Base-by-base conservation (phyloP, 345 rosid genomes). In the Eucalyptus coolabah region DNA sequence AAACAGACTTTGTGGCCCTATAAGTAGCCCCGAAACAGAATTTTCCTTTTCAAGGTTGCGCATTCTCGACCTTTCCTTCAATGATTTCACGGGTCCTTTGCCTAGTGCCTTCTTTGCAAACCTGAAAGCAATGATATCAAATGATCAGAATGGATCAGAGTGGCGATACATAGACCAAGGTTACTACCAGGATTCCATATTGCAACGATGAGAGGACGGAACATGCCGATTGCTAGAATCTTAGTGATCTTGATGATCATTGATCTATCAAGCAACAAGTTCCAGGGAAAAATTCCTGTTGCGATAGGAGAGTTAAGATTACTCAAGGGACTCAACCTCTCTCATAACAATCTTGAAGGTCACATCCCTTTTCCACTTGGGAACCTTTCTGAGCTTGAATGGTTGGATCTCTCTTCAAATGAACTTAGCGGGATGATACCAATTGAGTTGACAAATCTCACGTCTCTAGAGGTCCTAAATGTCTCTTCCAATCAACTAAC, bases 1-100 rank as follows among this genome's bases (percentile, higher is more conserved):
- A 7, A 91, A 93, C 24, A 45, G 24, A n/a, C 65, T 90, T 28
- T 42, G 86, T 53, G 93, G 93, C 51, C 7, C 86, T 2, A 83
- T 90, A 34, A 47, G 77, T 6, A 72, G 83, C 26, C 89, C 90
- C 3, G 3, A 6, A 26, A 16, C 17, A 4, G 21, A 49, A 69
- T 60, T 72, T 49, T 47, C 89, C 88, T 90, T 92, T 42, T 6
- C 90, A 15, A 37, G 47, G 8, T 42, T 92, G 51, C 40, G 88
- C 40, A 90, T 92, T 53, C 24, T 92, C 5, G 92, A 90, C 44
- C 72, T 92, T 50, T 90, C 93, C 13, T 42, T 63, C 60, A 90
- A 90, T 80, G 53, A 88, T n/a, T 86, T 92, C 89, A 85, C 37
- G 18, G 90, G 93, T 24, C 59, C 72, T 50, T 32, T 92, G 28